Base-by-base conservation (phyloP, 169 alveolate species). In the Plasmodium cynomolgi region DNA sequence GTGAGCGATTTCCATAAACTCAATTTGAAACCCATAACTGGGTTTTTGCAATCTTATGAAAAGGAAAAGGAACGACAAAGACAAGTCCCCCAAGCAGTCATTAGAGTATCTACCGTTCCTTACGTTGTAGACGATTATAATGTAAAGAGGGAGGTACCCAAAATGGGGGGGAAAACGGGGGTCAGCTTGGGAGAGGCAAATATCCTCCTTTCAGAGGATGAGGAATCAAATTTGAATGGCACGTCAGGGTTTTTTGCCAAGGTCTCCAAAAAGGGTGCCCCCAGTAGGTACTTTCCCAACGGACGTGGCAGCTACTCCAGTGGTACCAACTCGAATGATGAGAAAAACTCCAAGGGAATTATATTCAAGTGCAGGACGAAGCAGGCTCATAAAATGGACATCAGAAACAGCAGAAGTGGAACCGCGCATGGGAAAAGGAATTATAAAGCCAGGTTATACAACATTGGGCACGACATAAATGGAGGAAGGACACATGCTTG, bases 1-100 rank as follows among this genome's bases (percentile, higher is more conserved):
- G 91, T 90, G 31, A 90, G 94, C 23, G 94, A 90, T 68, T 90
- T 90, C 82, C 94, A 90, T 15, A 90, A 90, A 37, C 13, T 90
- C 34, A 90, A 90, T 33, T 90, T 90, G 54, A 90, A 37, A 58
- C 94, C 94, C 23, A 58, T 90, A 71, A 90, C 94, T 44, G 94
- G 94, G 23, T 90, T 90, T 68, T 2, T 90, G 26, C 94, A 90
- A 33, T 90, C 94, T 9, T 90, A 90, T 90, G 72, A 71, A 62
- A 90, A 90, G 74, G 88, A 81, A 79, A 90, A 81, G 73, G 62
- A 79, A 54, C 56, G 72, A 58, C 54, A 34, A 47, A 50, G 26
- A 31, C 9, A 86, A 50, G 77, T 54, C 9, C 84, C 84, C 0
- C 86, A 44, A 13, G 83, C 86, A 2, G 68, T 86, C 17, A 86